phyloP scores from a whole-genome alignment of 768 basidiomycete genomes.

The Boletales sp. region DNA sequence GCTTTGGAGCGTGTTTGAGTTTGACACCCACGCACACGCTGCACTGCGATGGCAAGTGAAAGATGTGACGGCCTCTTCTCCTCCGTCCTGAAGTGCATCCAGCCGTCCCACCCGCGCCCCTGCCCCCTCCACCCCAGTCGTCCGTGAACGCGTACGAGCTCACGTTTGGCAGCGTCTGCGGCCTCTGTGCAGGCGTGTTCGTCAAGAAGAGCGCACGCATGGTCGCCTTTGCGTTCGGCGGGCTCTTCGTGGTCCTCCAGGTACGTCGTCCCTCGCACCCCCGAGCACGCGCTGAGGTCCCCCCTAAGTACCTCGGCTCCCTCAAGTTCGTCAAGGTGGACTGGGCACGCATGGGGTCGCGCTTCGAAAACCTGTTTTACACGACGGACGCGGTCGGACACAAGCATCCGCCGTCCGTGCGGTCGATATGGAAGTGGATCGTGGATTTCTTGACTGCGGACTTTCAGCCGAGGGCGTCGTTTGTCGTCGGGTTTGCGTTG shows the following conservation, averaged over 20 bases:
- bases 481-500: constrained; percentile 77
- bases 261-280: constrained; percentile 37
- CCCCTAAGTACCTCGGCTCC: constrained; percentile 74
- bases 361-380: constrained; percentile 75
- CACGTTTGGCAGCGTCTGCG: constrained; percentile 83
- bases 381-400: constrained; percentile 54
- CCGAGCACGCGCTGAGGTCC: constrained; percentile 2
- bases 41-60: constrained; percentile 52
- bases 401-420: constrained; percentile 59
- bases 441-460: constrained; percentile 87
- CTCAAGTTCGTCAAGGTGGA: constrained; percentile 71
- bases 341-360: constrained; percentile 62
- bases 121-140: constrained; percentile 58
- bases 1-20: constrained; percentile 42
- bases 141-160: constrained; percentile 78
- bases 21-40: constrained; percentile 33
- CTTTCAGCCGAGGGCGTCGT: constrained; percentile 88
- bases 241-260: constrained; percentile 87
- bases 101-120: constrained; percentile 9
- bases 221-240: constrained; percentile 84
- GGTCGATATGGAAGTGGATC: constrained; percentile 61
- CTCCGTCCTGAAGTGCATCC: constrained; percentile 6
- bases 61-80: neutral
- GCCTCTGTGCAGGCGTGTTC: constrained; percentile 89
- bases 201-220: constrained; percentile 91